Percentiles rank a stretch among this genome's conserved stretches.
Conservation (phyloP, 1,139 yeast species). For the Scheffersomyces cryptocercus region DNA sequence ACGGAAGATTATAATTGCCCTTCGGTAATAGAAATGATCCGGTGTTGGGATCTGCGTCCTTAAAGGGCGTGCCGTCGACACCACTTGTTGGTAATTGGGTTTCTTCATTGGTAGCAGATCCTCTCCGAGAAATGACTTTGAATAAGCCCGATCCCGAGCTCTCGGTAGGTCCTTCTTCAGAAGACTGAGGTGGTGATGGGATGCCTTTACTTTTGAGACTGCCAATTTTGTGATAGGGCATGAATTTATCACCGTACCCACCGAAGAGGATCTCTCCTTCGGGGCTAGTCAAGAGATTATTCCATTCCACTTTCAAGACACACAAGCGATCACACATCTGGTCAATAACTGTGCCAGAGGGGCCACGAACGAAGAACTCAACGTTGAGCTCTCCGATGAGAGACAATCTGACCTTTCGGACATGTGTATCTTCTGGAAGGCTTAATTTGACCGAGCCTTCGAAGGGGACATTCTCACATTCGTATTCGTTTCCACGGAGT, state of each 20-base stretch:
- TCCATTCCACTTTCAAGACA: slow-evolving; percentile 59
- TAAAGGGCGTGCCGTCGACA: slow-evolving; percentile 48
- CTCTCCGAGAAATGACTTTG: background rate
- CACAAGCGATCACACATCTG: slow-evolving; percentile 52
- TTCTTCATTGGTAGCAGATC: slow-evolving; percentile 10
- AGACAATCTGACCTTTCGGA: slow-evolving; percentile 47
- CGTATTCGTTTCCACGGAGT: slow-evolving; percentile 59
- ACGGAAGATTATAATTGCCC: slow-evolving; percentile 71
- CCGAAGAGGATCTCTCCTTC: slow-evolving; percentile 50
- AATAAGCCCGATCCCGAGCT: background rate
- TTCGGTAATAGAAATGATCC: slow-evolving; percentile 53
- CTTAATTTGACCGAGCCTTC: slow-evolving; percentile 60
- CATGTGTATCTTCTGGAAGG: slow-evolving; percentile 50
- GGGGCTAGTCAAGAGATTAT: slow-evolving; percentile 50
- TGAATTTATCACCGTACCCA: slow-evolving; percentile 38
- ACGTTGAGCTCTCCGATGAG: slow-evolving; percentile 56
- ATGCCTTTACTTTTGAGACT: slow-evolving; percentile 6
- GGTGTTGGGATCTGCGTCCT: slow-evolving; percentile 19
- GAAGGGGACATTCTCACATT: slow-evolving; percentile 53
- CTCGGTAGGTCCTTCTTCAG: background rate
- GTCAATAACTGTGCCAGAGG: slow-evolving; percentile 34
- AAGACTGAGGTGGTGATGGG: slow-evolving; percentile 4
- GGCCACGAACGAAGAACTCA: slow-evolving; percentile 50
- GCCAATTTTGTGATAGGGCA: slow-evolving; percentile 15
- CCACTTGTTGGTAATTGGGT: slow-evolving; percentile 36